Evolutionary conservation across 2,329 filamentous ascomycete species (phyloP), one percentile per base, ranked within the genome.

Genomic region (Thermoascus crustaceus): DNA sequence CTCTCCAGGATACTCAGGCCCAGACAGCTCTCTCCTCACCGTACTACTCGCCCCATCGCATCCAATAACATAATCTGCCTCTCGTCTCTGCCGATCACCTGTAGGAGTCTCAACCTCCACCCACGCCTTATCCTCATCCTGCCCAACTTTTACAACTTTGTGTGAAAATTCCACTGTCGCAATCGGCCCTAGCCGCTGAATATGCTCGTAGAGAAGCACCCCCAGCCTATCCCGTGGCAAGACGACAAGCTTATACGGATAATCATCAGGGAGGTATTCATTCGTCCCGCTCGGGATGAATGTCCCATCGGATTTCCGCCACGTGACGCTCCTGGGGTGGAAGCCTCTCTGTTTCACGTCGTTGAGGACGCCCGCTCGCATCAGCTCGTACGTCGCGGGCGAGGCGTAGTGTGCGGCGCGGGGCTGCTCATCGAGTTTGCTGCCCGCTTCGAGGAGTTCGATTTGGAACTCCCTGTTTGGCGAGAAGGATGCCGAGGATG

Each of bases 341-440:
- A 68, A 54, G 22, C 66, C 60, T 18, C 57, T 49, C 8, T 48
- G 47, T 13, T 60, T 56, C 11, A 69, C 54, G 45, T 68, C 63
- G 8, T 66, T 63, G 17, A 78, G 54, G 10, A 79, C 66, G 1
- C 75, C 75, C 0, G 75, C 75, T 6, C 71, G 67, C 23, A 60
- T 48, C 35, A 80, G 66, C 36, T 75, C 73, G 21, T 68, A 69
- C 26, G 75, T 67, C 3, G 73, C 73, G 1, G 73, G 64, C 0
- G 71, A 63, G 4, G 70, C 72, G 49, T 78, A 78, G 53, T 77
- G 73, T 1, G 75, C 72, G 5, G 75, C 76, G 16, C 75, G 71
- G 0, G 75, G 75, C 41, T 72, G 72, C 42, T 68, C 61, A 57
- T 78, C 73, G 32, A 78, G 63, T 36, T 68, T 60, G 27, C 63